Base-by-base conservation (phyloP, 2,329 filamentous ascomycete species). In the Samsoniella hepiali region DNA sequence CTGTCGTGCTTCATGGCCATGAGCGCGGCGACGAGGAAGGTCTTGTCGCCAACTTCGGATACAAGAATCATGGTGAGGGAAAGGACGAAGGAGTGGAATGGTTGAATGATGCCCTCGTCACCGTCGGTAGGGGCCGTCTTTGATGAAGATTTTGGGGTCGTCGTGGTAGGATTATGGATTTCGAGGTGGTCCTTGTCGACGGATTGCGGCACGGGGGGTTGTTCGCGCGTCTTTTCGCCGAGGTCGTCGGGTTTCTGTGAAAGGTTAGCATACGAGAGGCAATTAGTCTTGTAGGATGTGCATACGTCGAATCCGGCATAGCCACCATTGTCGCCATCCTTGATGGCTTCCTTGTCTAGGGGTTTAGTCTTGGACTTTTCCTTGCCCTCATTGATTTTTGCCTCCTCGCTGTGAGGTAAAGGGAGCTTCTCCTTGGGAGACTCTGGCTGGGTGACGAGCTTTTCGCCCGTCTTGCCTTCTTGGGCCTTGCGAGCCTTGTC, bases 1-100 rank as follows among this genome's bases (percentile, higher is more conserved):
- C 95, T 89, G 66, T 95, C 90, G 72, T 99, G 94, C 74, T 97
- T 95, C 95, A 99, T 99, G 13, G 95, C 95, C 95, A 99, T 99
- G 22, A 99, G 85, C 8, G 93, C 94, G 7, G 95, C 95, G 29
- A 99, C 92, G 50, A 99, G 84, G 81, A 99, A 99, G 0, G 95
- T 99, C 80, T 99, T 99, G 84, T 99, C 95, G 67, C 95, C 95
- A 70, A 99, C 88, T 75, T 99, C 95, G 54, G 94, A 97, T 70
- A 98, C 90, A 66, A 98, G 81, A 71, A 99, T 99, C 95, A 98
- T 99, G 64, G 93, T 94, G 65, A 97, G 87, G 17, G 95, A 96
- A 38, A 98, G 87, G 13, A 96, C 73, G 72, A 95, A 96, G 4
- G 95, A 98, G 75, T 99, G 94, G 71, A 88, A 81, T 22, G 91